Base-by-base conservation (phyloP, 805 yeast species). In the Saccharomycopsis schoenii region DNA sequence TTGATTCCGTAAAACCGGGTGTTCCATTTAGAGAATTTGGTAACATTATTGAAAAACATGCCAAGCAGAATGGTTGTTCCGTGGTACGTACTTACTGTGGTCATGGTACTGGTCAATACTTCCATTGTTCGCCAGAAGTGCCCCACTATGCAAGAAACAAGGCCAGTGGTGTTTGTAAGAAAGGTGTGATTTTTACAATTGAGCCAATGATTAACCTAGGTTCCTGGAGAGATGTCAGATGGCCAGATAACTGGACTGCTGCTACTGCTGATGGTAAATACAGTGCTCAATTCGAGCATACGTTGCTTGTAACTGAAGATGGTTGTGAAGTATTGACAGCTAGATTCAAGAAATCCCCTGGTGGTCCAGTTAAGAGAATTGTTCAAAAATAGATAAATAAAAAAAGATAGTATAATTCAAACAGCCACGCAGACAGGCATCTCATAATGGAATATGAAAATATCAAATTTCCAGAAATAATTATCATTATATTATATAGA, bases 241-340 rank as follows among this genome's bases (percentile, higher is more conserved):
- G 99, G 99, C 99, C 99, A 2, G 99, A 94, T 73, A 88, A 89
- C 73, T 94, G 99, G 99, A 94, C 99, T 4, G 83, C 96, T 1
- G 82, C 83, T 17, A 94, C 99, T 17, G 84, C 84, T 50, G 99
- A 94, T 71, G 99, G 99, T 60, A 83, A 83, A 69, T 77, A 82
- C 63, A 85, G 93, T 68, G 98, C 99, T 0, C 99, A 94, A 73
- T 94, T 94, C 68, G 97, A 94, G 74, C 97, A 94, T 72, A 93
- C 96, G 70, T 69, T 94, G 70, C 74, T 94, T 62, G 94, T 94
- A 47, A 94, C 99, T 8, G 98, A 92, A 70, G 86, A 84, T 58
- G 99, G 99, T 21, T 88, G 84, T 34, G 99, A 94, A 76, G 85
- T 93, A 15, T 79, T 94, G 67, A 86, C 96, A 25, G 96, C 90